These are phyloP conservation scores for Strobilomyces dryophilus DNA, from an alignment of 768 basidiomycete genomes.

Conservation along the genomic window DNA sequence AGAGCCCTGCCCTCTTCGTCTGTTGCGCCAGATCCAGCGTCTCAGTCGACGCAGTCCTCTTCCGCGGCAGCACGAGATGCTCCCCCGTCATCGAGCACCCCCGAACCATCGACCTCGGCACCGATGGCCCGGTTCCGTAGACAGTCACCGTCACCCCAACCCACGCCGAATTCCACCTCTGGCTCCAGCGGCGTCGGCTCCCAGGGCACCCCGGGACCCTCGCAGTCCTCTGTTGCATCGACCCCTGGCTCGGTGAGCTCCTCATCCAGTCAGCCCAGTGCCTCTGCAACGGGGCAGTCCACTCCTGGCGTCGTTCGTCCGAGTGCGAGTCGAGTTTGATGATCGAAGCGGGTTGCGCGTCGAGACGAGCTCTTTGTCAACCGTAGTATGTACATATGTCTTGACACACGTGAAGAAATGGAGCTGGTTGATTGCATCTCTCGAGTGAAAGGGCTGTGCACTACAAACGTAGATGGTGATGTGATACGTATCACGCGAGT, in stretches of 20 bases:
- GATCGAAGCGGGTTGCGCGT: neutral
- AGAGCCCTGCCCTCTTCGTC: conserved; percentile 7
- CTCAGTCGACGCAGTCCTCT: neutral
- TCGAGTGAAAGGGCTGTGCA: too few species aligned
- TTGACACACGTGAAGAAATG: conserved; percentile 17
- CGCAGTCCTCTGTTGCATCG: neutral
- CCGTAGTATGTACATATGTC: too few species aligned
- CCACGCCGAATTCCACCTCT: neutral
- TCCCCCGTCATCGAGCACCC: neutral
- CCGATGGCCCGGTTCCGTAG: conserved; percentile 6
- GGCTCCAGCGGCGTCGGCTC: neutral
- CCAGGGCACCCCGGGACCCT: neutral
- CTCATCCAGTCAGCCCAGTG: neutral
- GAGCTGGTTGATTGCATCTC: conserved; percentile 26
- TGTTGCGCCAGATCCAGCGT: neutral
- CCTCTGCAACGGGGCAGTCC: neutral
- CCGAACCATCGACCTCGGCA: neutral
- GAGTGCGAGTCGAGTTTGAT: neutral
- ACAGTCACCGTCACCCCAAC: conserved; percentile 1
- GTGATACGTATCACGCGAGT: too few species aligned
- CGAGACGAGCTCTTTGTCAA: neutral
- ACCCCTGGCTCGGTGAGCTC: neutral
- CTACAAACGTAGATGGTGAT: too few species aligned
- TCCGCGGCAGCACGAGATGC: neutral
- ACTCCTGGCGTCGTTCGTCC: neutral